Conservation (phyloP, 345 rosid species). For the Excoecaria cochinchinensis region DNA sequence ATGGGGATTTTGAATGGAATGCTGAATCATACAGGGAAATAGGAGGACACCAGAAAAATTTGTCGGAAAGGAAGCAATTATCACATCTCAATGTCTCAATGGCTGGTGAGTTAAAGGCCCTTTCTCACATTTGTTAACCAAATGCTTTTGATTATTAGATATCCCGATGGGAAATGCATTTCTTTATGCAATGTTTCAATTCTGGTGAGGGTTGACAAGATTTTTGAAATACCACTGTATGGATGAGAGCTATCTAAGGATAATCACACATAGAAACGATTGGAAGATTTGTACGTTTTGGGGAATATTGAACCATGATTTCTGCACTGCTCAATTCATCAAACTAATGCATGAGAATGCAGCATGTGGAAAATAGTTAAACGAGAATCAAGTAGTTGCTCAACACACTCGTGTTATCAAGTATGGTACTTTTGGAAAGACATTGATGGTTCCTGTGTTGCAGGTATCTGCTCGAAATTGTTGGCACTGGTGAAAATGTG, state of each 20-base stretch:
- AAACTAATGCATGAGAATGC: too few relatives aligned
- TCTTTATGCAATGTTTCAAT: background rate
- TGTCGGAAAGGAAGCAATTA: slow-evolving; percentile 96
- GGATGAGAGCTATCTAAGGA: background rate
- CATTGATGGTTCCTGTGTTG: background rate
- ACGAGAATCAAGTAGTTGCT: background rate
- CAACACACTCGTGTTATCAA: background rate
- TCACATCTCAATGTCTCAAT: slow-evolving; percentile 96
- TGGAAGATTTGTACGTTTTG: background rate
- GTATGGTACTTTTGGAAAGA: background rate
- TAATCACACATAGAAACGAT: background rate
- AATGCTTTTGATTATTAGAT: background rate
- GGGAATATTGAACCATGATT: too few relatives aligned
- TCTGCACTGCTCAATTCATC: too few relatives aligned
- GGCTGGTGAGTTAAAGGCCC: slow-evolving; percentile 70
- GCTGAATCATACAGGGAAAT: slow-evolving; percentile 67
- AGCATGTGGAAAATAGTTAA: background rate
- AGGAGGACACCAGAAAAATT: slow-evolving; percentile 91
- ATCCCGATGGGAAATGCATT: background rate
- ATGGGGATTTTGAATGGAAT: slow-evolving; percentile 14
- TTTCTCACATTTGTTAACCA: background rate
- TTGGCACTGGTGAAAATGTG: slow-evolving; percentile 78
- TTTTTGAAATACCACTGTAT: background rate
- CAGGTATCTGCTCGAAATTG: slow-evolving; percentile 84
- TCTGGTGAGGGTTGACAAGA: background rate